These are phyloP conservation scores for Aspergillus biplanus DNA, from an alignment of 495 filamentous ascomycete genomes.

Conservation along the genomic window DNA sequence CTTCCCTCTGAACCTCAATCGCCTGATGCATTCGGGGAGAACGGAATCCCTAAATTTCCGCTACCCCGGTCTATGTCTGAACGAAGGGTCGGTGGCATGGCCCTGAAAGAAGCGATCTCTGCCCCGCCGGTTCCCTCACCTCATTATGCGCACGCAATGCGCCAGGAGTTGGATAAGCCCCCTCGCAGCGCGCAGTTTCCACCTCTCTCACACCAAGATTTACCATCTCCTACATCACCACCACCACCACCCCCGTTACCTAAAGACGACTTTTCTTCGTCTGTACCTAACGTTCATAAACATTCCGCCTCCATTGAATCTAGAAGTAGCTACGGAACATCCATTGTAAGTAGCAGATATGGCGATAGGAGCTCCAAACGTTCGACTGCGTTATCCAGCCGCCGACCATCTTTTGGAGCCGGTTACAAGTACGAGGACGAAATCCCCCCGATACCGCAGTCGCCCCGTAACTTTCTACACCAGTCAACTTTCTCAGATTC, in stretches of 20 bases:
- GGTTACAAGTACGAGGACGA: slow-evolving; percentile 41
- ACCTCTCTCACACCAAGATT: slow-evolving; percentile 24
- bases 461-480: slow-evolving; percentile 32
- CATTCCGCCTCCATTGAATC: slow-evolving; percentile 43
- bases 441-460: slow-evolving; percentile 41
- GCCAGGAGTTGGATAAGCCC: slow-evolving; percentile 1
- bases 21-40: slow-evolving; percentile 51
- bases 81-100: slow-evolving; percentile 27
- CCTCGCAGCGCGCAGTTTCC: slow-evolving; percentile 17
- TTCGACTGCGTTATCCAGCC: slow-evolving; percentile 38
- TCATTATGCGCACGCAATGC: slow-evolving; percentile 15
- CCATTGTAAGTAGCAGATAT: slow-evolving; percentile 47
- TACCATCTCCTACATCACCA: slow-evolving; percentile 21
- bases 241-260: slow-evolving; percentile 32
- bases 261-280: slow-evolving; percentile 18
- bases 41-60: slow-evolving; percentile 65
- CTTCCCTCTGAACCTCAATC: slow-evolving; percentile 46
- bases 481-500: slow-evolving; percentile 32
- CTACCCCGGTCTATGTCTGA: slow-evolving; percentile 46
- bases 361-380: slow-evolving; percentile 34
- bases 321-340: slow-evolving; percentile 51
- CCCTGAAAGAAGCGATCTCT: slow-evolving; percentile 14
- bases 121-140: slow-evolving; percentile 30
- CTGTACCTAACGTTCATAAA: slow-evolving; percentile 25
- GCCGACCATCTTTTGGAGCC: slow-evolving; percentile 44